Percentiles rank a stretch among this genome's conserved stretches.
phyloP scores from a whole-genome alignment of 495 filamentous ascomycete genomes.

The Lasiosphaeria hispida region DNA sequence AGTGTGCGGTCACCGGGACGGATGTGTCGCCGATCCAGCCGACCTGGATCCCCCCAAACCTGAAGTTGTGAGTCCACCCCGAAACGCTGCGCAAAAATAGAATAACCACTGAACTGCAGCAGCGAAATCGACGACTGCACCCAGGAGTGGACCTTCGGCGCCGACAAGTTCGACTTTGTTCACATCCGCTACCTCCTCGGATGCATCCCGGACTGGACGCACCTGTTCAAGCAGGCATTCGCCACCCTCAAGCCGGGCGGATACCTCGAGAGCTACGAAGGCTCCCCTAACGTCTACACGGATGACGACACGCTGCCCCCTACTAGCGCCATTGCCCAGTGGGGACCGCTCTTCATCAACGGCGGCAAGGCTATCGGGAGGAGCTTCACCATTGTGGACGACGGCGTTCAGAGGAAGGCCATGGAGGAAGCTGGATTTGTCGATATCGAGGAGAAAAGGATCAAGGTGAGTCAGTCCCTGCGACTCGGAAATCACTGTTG shows the following conservation, averaged over 20 bases:
- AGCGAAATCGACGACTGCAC: slow-evolving; percentile 50
- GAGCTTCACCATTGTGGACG: slow-evolving; percentile 42
- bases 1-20: slow-evolving; percentile 27
- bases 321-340: slow-evolving; percentile 42
- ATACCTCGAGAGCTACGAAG: slow-evolving; percentile 46
- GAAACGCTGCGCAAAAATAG: neutral
- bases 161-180: slow-evolving; percentile 49
- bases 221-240: slow-evolving; percentile 38
- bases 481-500: neutral
- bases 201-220: slow-evolving; percentile 56
- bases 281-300: slow-evolving; percentile 38
- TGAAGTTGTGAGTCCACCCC: slow-evolving; percentile 30
- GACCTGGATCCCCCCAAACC: slow-evolving; percentile 43
- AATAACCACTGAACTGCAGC: neutral
- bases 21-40: slow-evolving; percentile 23
- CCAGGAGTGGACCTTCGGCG: slow-evolving; percentile 46
- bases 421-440: slow-evolving; percentile 41
- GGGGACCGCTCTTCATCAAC: slow-evolving; percentile 46
- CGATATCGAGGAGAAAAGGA: slow-evolving; percentile 32
- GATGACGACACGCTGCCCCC: slow-evolving; percentile 51
- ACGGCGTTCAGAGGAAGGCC: slow-evolving; percentile 29
- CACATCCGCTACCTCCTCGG: slow-evolving; percentile 50
- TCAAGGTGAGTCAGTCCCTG: slow-evolving; percentile 38
- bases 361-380: slow-evolving; percentile 47
- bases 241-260: slow-evolving; percentile 23